Evolutionary conservation across 257 asterid genomes (phyloP).

Genomic region (Primulina tabacum): DNA sequence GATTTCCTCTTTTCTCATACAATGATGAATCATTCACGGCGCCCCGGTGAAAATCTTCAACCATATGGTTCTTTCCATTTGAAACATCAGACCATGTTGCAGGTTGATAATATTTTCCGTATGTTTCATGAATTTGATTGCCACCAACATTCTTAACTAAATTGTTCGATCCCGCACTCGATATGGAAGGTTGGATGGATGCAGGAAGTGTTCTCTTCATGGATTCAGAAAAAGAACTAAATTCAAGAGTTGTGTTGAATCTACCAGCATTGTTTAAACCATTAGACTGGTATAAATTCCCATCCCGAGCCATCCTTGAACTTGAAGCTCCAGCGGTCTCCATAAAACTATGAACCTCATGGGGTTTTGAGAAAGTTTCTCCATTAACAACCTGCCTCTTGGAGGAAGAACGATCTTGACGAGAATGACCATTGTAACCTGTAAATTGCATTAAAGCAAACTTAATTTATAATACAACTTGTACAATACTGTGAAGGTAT

Average conservation of each 20-base stretch:
- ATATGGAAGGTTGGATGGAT: slow-evolving; percentile 39
- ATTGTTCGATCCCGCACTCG: slow-evolving; percentile 33
- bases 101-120: slow-evolving; percentile 38
- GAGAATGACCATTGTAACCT: slow-evolving; percentile 38
- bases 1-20: slow-evolving; percentile 50
- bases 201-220: slow-evolving; percentile 52
- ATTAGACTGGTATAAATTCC: slow-evolving; percentile 22
- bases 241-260: slow-evolving; percentile 31
- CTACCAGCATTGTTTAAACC: slow-evolving; percentile 26
- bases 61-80: slow-evolving; percentile 35
- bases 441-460: slow-evolving; percentile 24
- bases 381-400: slow-evolving; percentile 38
- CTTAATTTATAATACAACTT: slow-evolving; percentile 18
- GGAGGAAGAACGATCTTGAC: slow-evolving; percentile 31
- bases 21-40: slow-evolving; percentile 32
- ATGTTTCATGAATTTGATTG: slow-evolving; percentile 43
- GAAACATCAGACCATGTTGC: slow-evolving; percentile 40
- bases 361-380: slow-evolving; percentile 41
- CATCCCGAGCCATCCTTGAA: slow-evolving; percentile 30
- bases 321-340: slow-evolving; percentile 45
- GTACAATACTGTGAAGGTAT: slow-evolving; percentile 11
- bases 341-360: slow-evolving; percentile 26
- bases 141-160: slow-evolving; percentile 48
- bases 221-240: slow-evolving; percentile 34
- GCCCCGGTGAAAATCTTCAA: slow-evolving; percentile 34